Base-by-base conservation (phyloP, 1,284 basidiomycete species). In the Baeospora myosura region DNA sequence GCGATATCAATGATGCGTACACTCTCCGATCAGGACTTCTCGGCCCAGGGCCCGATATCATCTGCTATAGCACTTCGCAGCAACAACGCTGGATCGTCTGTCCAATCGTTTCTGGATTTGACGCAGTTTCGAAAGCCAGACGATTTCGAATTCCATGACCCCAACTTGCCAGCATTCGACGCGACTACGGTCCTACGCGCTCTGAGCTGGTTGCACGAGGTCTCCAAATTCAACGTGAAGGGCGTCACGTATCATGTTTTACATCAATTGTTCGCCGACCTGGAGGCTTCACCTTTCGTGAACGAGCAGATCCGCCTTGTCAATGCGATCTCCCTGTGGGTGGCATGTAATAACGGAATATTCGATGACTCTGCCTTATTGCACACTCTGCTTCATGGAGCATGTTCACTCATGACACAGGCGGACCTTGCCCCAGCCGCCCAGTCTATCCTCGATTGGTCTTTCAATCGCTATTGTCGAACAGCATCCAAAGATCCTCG, bases 271-370 rank as follows among this genome's bases (percentile, higher is more conserved):
- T 79, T 95, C 49, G 69, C 81, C 5, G 69, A 71, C 29, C 65
- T 93, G 21, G 73, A 86, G 45, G 60, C 65, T 2, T 78, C 80
- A 0, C 81, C 80, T n/a, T 71, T 97, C 31, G 73, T 95, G 48
- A 89, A 90, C 55, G 90, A 96, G 55, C 90, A 96, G 58, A 61
- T 82, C 33, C 79, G 93, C 4, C 65, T 86, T 22, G 58, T 94
- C 23, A 82, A 88, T 42, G 76, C 80, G 0, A 64, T 96, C 18
- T 78, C 76, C 16, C 59, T 95, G 11, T 81, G 87, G 70, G 68
- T 90, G 20, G 69, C 89, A 2, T 66, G 73, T 18, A 73, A 77
- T 43, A 54, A 65, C 33, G 53, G 64, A 25, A 69, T 77, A 32
- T 82, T 90, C 53, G 28, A 57, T 64, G 70, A 84, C 47, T 56